Conservation (phyloP, 164 flowering plant species). For the Annona squamosa region DNA sequence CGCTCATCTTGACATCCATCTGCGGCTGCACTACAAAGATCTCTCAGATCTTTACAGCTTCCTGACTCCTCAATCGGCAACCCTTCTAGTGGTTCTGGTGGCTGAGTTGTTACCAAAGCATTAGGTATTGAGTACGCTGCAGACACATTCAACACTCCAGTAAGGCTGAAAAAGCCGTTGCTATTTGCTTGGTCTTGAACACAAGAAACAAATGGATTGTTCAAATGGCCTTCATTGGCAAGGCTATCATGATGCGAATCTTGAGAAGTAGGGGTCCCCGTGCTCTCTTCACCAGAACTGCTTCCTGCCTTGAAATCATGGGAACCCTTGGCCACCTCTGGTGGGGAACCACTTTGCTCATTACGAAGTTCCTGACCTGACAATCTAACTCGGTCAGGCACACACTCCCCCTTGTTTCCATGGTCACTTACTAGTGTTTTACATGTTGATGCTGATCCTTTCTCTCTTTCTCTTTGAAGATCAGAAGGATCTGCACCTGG, state of each 20-base stretch:
- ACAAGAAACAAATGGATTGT: constrained; percentile 26
- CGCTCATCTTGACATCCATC: constrained; percentile 43
- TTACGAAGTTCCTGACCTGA: constrained; percentile 22
- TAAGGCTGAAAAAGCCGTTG: constrained; percentile 20
- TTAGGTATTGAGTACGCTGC: constrained; percentile 32
- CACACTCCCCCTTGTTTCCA: constrained; percentile 21
- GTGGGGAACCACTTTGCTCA: constrained; percentile 15
- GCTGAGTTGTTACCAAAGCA: constrained; percentile 21
- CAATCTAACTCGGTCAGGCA: constrained; percentile 13
- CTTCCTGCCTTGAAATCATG: constrained; percentile 31
- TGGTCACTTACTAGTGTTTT: constrained; percentile 26
- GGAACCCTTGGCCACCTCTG: constrained; percentile 23
- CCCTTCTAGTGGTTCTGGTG: constrained; percentile 43
- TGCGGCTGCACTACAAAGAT: constrained; percentile 46
- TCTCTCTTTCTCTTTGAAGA: constrained; percentile 26
- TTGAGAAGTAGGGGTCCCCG: constrained; percentile 65
- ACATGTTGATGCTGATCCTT: constrained; percentile 12
- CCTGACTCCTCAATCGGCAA: constrained; percentile 73
- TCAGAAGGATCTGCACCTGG: constrained; percentile 28
- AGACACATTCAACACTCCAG: constrained; percentile 25
- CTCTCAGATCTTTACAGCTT: constrained; percentile 75
- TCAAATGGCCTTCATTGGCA: constrained; percentile 28
- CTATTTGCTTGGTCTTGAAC: constrained; percentile 21
- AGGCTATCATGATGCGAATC: constrained; percentile 73
- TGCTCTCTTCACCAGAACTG: constrained; percentile 66